Percentiles rank a stretch among this genome's conserved stretches.
These are phyloP conservation scores for Rauvolfia tetraphylla DNA, from an alignment of 257 asterid genomes.

Conservation along the genomic window DNA sequence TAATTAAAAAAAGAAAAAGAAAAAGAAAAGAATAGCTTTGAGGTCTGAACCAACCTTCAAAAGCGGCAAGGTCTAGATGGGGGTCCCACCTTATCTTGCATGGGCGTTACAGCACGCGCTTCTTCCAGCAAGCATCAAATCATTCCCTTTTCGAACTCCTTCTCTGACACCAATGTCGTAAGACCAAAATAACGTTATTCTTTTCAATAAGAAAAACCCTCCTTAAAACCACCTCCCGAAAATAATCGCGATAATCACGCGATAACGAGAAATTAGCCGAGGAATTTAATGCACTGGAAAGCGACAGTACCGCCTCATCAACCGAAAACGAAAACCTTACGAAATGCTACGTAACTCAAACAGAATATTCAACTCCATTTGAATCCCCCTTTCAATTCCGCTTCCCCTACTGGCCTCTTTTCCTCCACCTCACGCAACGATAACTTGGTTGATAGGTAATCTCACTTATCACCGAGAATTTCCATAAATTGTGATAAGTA, in stretches of 20 bases:
- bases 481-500: fast-evolving
- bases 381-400: constrained; percentile 81
- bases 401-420: constrained; percentile 41
- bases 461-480: fast-evolving
- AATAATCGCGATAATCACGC: neutral
- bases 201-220: neutral
- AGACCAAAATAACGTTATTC: constrained; percentile 8
- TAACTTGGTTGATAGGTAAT: fast-evolving
- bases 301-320: constrained; percentile 18
- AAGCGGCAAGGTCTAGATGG: neutral
- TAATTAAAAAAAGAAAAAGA: too few relatives aligned
- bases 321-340: constrained; percentile 9
- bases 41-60: neutral
- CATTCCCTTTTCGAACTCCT: neutral
- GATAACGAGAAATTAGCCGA: constrained; percentile 17
- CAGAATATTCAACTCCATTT: constrained; percentile 71
- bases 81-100: constrained; percentile 26
- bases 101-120: constrained; percentile 15
- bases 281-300: constrained; percentile 26
- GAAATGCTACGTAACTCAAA: constrained; percentile 47
- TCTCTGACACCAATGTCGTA: constrained; percentile 26
- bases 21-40: neutral
- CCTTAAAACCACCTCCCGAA: neutral
- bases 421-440: constrained; percentile 51
- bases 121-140: neutral